phyloP scores from a whole-genome alignment of 805 yeast species.

The Suhomyces sp. region DNA sequence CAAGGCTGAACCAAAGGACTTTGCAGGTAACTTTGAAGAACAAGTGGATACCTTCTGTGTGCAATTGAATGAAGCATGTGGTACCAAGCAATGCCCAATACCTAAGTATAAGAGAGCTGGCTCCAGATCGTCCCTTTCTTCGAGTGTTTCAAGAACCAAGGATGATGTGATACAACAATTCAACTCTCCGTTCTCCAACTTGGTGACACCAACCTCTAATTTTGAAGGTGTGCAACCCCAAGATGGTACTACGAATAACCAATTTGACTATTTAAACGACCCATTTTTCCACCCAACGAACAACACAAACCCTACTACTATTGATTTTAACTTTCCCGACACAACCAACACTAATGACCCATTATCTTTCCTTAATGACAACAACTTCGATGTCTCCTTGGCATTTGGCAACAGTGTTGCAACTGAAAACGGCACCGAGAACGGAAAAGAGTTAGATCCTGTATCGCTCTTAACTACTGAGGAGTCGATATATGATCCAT shows the following conservation, averaged over 20 bases:
- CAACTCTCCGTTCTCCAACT: constrained; percentile 21
- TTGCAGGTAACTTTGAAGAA: constrained; percentile 52
- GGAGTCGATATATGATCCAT: constrained; percentile 58
- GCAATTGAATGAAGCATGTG: constrained; percentile 78
- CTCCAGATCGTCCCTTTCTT: constrained; percentile 1
- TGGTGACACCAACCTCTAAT: constrained; percentile 19
- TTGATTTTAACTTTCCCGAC: constrained; percentile 8
- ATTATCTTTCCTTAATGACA: constrained; percentile 46
- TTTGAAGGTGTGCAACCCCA: constrained; percentile 21
- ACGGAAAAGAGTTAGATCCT: constrained; percentile 29
- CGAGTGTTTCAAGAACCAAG: not conserved
- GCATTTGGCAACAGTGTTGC: constrained; percentile 35
- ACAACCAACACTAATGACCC: constrained; percentile 32
- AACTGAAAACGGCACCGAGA: not conserved
- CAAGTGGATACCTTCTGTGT: constrained; percentile 74
- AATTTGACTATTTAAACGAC: constrained; percentile 14
- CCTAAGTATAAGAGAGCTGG: constrained; percentile 44
- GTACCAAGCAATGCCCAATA: constrained; percentile 65
- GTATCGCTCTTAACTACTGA: constrained; percentile 49
- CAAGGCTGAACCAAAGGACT: constrained; percentile 9
- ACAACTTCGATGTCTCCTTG: constrained; percentile 53
- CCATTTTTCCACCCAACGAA: constrained; percentile 13
- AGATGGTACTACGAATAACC: constrained; percentile 4
- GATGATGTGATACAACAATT: constrained; percentile 9
- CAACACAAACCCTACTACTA: constrained; percentile 4